These are phyloP conservation scores for Talaromyces marneffei DNA, from an alignment of 2,329 filamentous ascomycete species.

Conservation along the genomic window DNA sequence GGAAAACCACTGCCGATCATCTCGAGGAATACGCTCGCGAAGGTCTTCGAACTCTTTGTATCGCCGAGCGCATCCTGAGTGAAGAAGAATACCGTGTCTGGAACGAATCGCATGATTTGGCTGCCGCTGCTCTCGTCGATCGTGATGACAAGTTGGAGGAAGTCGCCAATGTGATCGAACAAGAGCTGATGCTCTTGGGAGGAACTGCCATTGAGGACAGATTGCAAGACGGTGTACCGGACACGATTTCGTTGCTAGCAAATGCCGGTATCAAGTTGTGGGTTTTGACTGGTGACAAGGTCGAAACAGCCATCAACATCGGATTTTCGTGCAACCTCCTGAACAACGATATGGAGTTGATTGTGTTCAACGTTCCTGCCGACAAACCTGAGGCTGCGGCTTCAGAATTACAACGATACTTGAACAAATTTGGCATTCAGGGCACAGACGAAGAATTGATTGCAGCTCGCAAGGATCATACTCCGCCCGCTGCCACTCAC, in stretches of 20 bases:
- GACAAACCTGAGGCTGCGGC: constrained; percentile 61
- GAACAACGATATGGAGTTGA: constrained; percentile 95
- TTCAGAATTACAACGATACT: constrained; percentile 66
- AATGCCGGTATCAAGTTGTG: constrained; percentile 96
- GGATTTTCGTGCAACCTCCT: constrained; percentile 97
- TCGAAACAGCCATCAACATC: constrained; percentile 99
- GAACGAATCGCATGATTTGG: constrained; percentile 81
- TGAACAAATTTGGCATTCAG: constrained; percentile 68
- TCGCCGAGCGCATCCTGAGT: constrained; percentile 72
- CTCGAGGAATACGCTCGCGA: constrained; percentile 96
- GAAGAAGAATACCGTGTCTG: constrained; percentile 80
- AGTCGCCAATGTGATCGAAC: constrained; percentile 84
- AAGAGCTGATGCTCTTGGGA: constrained; percentile 78
- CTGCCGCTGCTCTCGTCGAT: constrained; percentile 73
- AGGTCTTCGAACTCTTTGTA: constrained; percentile 88
- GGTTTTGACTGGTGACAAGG: constrained; percentile 97
- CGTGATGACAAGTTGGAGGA: constrained; percentile 91
- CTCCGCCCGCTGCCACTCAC: constrained; percentile 79
- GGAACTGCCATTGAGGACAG: constrained; percentile 97
- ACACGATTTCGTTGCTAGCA: constrained; percentile 85
- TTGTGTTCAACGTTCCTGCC: constrained; percentile 80
- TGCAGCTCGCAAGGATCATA: constrained; percentile 73
- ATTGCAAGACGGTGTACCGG: constrained; percentile 91
- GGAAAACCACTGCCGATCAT: constrained; percentile 80
- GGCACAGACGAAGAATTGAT: constrained; percentile 81